phyloP scores from a whole-genome alignment of 352 stramenopile genomes.

The Phytophthora tubulina region DNA sequence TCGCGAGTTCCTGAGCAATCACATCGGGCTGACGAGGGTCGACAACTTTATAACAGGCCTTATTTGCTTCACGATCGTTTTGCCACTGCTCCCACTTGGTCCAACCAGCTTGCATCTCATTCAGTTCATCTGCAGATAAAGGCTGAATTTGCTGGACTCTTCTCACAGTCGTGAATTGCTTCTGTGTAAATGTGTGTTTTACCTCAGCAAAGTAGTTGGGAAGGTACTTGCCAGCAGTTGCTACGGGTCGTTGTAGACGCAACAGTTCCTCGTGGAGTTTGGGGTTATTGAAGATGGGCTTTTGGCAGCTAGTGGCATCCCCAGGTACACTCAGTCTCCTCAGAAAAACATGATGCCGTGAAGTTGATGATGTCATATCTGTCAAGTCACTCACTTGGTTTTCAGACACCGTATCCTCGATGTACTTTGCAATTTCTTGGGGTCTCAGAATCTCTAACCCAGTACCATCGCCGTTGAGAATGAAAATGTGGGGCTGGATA shows the following conservation, averaged over 20 bases:
- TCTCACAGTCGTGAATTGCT: constrained; percentile 59
- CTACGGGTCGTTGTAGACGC: constrained; percentile 49
- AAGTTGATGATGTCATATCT: neutral
- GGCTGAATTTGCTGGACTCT: constrained; percentile 58
- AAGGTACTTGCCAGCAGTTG: constrained; percentile 58
- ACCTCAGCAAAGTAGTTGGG: constrained; percentile 40
- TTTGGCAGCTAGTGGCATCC: constrained; percentile 3
- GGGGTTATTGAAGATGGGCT: constrained; percentile 51
- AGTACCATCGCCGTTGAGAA: constrained; percentile 81
- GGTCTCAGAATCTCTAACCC: constrained; percentile 67
- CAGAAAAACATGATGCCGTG: constrained; percentile 30
- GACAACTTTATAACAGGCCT: constrained; percentile 71
- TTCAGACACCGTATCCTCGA: constrained; percentile 15
- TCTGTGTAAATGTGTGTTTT: constrained; percentile 9
- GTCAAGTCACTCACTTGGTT: constrained; percentile 15
- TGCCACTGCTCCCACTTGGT: constrained; percentile 63
- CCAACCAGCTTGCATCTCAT: constrained; percentile 52
- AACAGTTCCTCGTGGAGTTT: constrained; percentile 49
- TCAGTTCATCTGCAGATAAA: constrained; percentile 42
- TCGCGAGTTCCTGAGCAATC: constrained; percentile 53
- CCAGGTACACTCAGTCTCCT: constrained; percentile 29
- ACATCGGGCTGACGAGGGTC: constrained; percentile 65
- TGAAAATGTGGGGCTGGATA: constrained; percentile 75
- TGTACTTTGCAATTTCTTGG: constrained; percentile 50
- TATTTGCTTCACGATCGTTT: constrained; percentile 59